A percentile compares a stretch with the other conserved stretches of the same genome.
These are phyloP conservation scores for Mastigamoeba balamuthi DNA, from an alignment of 78 protist species.

Conservation along the genomic window DNA sequence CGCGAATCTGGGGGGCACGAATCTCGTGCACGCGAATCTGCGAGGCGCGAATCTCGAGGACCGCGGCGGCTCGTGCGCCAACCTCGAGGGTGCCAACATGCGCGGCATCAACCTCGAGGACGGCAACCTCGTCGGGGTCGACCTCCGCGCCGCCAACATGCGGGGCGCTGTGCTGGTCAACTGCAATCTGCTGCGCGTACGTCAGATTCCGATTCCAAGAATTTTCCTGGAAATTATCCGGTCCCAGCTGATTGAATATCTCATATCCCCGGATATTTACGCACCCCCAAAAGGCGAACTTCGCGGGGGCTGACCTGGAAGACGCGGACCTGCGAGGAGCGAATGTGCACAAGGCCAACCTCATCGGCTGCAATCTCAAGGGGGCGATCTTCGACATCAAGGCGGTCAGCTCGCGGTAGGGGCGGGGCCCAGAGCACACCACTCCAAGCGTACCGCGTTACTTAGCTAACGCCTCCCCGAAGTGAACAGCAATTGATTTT, in stretches of 20 bases:
- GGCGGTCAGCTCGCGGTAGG: constrained; percentile 50
- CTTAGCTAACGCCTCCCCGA: too few species aligned
- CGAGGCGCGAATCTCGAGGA: constrained; percentile 39
- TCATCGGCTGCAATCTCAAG: constrained; percentile 49
- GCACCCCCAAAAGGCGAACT: too few species aligned
- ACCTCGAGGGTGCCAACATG: constrained; percentile 32
- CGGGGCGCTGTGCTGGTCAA: constrained; percentile 41
- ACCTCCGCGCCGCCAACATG: constrained; percentile 44
- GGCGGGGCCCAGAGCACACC: too few species aligned
- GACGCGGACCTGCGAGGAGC: constrained; percentile 50
- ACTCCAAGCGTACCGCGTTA: too few species aligned
- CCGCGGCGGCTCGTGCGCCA: constrained; percentile 41
- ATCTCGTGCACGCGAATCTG: constrained; percentile 22
- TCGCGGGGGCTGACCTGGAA: constrained; percentile 54
- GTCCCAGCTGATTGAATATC: too few species aligned
- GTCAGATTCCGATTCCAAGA: too few species aligned
- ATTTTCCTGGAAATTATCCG: too few species aligned
- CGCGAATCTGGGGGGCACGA: constrained; percentile 37
- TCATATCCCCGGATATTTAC: too few species aligned
- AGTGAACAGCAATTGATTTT: too few species aligned
- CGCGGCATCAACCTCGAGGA: constrained; percentile 36
- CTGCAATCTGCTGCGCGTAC: constrained; percentile 54
- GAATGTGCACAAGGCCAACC: constrained; percentile 52
- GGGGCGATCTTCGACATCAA: constrained; percentile 57
- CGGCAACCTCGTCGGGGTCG: constrained; percentile 46